These are phyloP conservation scores for Candida tammaniensis DNA, from an alignment of 805 yeast genomes.

Conservation along the genomic window DNA sequence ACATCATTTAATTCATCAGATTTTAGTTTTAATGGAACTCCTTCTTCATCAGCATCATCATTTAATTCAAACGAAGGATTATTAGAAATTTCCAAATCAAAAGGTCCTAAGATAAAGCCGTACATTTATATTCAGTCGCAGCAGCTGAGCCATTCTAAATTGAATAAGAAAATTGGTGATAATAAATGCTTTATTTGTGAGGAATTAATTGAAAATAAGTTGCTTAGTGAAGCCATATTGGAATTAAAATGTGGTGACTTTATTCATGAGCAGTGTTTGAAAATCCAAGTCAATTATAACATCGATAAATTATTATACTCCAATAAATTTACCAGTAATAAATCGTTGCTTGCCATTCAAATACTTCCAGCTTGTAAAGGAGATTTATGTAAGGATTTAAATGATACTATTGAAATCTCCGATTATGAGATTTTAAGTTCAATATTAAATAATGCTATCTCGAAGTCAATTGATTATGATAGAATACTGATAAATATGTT, in stretches of 20 bases:
- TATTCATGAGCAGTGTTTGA: slow-evolving; percentile 58
- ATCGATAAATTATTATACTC: slow-evolving; percentile 3
- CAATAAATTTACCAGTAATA: slow-evolving; percentile 10
- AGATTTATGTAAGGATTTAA: slow-evolving; percentile 5
- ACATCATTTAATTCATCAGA: slow-evolving; percentile 2
- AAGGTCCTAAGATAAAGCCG: slow-evolving; percentile 26
- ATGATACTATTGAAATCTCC: slow-evolving; percentile 2
- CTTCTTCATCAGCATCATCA: not conserved
- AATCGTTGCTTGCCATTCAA: not conserved
- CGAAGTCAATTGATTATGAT: slow-evolving; percentile 12
- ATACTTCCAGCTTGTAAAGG: slow-evolving; percentile 12
- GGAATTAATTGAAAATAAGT: slow-evolving; percentile 45
- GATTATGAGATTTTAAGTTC: slow-evolving; percentile 4
- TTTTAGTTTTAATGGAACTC: too few species aligned
- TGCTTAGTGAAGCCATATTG: slow-evolving; percentile 44
- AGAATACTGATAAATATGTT: slow-evolving; percentile 1
- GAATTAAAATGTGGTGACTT: slow-evolving; percentile 54
- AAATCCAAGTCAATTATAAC: slow-evolving; percentile 18
- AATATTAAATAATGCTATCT: slow-evolving; percentile 9
- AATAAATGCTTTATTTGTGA: slow-evolving; percentile 49
- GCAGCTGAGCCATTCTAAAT: slow-evolving; percentile 11
- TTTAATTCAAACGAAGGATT: not conserved
- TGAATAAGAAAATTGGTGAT: slow-evolving; percentile 4
- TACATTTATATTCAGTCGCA: slow-evolving; percentile 18
- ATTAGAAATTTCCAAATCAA: not conserved